Percentiles rank a stretch among this genome's conserved stretches.
phyloP scores from a whole-genome alignment of 805 yeast species.

The Nakazawaea molendinolei region DNA sequence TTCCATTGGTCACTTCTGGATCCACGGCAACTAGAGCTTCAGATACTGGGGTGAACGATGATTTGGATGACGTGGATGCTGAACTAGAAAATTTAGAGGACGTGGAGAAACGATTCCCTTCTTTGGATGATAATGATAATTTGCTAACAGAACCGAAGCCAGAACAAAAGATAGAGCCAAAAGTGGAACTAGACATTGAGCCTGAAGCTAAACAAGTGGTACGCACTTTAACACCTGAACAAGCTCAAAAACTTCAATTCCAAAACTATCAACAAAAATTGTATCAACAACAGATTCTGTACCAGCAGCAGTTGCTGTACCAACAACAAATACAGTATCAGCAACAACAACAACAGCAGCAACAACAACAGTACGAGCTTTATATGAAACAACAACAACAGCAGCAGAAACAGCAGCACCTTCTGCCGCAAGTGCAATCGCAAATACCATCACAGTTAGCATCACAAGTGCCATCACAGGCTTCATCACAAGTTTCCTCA shows the following conservation, averaged over 20 bases:
- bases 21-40: neutral
- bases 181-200: slow-evolving; percentile 1
- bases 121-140: slow-evolving; percentile 29
- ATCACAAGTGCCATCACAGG: too few species aligned
- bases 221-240: slow-evolving; percentile 9
- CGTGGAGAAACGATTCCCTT: slow-evolving; percentile 47
- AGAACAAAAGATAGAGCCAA: too few species aligned
- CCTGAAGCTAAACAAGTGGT: slow-evolving; percentile 10
- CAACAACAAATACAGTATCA: slow-evolving; percentile 13
- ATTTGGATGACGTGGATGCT: slow-evolving; percentile 14
- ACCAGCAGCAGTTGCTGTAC: slow-evolving; percentile 9
- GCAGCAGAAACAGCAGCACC: slow-evolving; percentile 4
- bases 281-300: slow-evolving; percentile 9
- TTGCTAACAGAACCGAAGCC: too few species aligned
- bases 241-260: slow-evolving; percentile 17
- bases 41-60: neutral
- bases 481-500: too few species aligned
- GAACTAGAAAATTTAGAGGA: slow-evolving; percentile 34
- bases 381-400: slow-evolving; percentile 2
- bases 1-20: neutral
- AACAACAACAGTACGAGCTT: slow-evolving; percentile 5
- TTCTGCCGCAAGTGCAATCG: too few species aligned
- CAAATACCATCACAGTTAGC: too few species aligned
- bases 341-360: slow-evolving; percentile 9
- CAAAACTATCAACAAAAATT: slow-evolving; percentile 15